phyloP scores from a whole-genome alignment of 2,329 filamentous ascomycete genomes.

The Camptophora hylomeconis region DNA sequence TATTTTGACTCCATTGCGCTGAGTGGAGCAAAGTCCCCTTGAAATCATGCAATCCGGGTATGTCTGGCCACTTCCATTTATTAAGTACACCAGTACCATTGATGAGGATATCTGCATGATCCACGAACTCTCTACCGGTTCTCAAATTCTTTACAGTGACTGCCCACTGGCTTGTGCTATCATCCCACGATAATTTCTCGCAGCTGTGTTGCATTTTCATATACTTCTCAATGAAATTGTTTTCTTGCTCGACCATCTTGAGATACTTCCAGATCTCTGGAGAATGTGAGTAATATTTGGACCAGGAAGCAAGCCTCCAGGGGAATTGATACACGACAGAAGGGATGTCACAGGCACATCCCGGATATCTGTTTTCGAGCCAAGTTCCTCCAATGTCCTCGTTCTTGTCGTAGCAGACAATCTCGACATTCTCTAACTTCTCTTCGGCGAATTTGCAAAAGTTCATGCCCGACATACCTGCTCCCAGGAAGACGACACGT shows the following conservation, averaged over 20 bases:
- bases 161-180: slow-evolving; percentile 19
- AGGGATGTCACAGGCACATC: slow-evolving; percentile 23
- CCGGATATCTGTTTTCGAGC: slow-evolving; percentile 23
- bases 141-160: slow-evolving; percentile 15
- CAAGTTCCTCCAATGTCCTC: slow-evolving; percentile 24
- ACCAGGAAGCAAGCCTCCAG: slow-evolving; percentile 22
- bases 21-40: slow-evolving; percentile 23
- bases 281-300: slow-evolving; percentile 16
- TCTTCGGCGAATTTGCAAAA: slow-evolving; percentile 8
- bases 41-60: slow-evolving; percentile 24
- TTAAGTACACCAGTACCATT: slow-evolving; percentile 20
- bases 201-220: slow-evolving; percentile 19
- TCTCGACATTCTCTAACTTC: slow-evolving; percentile 12
- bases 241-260: slow-evolving; percentile 14
- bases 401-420: slow-evolving; percentile 22
- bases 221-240: slow-evolving; percentile 18
- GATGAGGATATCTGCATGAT: slow-evolving; percentile 18
- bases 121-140: slow-evolving; percentile 14
- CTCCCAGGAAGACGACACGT: slow-evolving; percentile 13
- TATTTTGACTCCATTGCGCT: slow-evolving; percentile 20
- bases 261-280: slow-evolving; percentile 21
- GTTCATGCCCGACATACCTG: slow-evolving; percentile 12
- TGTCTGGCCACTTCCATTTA: slow-evolving; percentile 25
- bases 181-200: slow-evolving; percentile 19
- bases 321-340: slow-evolving; percentile 22